These are phyloP conservation scores for Cladosporium phlei DNA, from an alignment of 2,329 filamentous ascomycete genomes.

Conservation along the genomic window DNA sequence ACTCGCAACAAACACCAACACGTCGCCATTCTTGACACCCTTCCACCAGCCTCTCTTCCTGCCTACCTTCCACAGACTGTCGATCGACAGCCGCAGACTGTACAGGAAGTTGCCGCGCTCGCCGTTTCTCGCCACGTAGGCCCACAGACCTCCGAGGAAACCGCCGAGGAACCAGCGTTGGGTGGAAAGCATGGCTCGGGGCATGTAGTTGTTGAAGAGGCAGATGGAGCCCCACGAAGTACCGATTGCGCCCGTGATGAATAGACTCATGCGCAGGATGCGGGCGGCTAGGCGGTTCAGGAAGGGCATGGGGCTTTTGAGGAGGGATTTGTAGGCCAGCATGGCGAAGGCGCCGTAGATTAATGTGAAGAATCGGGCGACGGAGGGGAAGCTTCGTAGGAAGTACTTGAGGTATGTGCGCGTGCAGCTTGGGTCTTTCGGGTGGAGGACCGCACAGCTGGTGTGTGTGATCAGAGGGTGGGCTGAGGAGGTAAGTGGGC, in stretches of 20 bases:
- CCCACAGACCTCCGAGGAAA: slow-evolving; percentile 79
- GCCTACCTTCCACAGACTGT: slow-evolving; percentile 89
- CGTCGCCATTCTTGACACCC: slow-evolving; percentile 75
- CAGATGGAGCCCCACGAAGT: slow-evolving; percentile 87
- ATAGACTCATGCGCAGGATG: slow-evolving; percentile 70
- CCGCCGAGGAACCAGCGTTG: slow-evolving; percentile 89
- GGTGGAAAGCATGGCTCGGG: slow-evolving; percentile 67
- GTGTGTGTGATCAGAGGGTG: slow-evolving; percentile 82
- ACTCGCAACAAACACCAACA: slow-evolving; percentile 74
- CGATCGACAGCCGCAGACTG: slow-evolving; percentile 69
- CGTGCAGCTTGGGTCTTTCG: slow-evolving; percentile 78
- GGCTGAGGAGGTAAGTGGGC: slow-evolving; percentile 74
- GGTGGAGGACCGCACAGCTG: slow-evolving; percentile 86
- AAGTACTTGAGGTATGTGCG: slow-evolving; percentile 85
- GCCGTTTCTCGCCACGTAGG: slow-evolving; percentile 64
- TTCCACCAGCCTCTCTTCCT: slow-evolving; percentile 85
- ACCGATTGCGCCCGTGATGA: slow-evolving; percentile 77
- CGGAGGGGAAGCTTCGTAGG: slow-evolving; percentile 72
- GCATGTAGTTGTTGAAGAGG: slow-evolving; percentile 76
- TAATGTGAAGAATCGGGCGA: slow-evolving; percentile 72
- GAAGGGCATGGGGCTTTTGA: slow-evolving; percentile 63
- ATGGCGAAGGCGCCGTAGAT: slow-evolving; percentile 69
- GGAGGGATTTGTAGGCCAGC: slow-evolving; percentile 61
- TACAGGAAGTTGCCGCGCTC: slow-evolving; percentile 72
- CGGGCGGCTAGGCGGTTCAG: slow-evolving; percentile 62